Evolutionary conservation across 768 basidiomycete genomes (phyloP).

Genomic region (Cantharellus anzutake): DNA sequence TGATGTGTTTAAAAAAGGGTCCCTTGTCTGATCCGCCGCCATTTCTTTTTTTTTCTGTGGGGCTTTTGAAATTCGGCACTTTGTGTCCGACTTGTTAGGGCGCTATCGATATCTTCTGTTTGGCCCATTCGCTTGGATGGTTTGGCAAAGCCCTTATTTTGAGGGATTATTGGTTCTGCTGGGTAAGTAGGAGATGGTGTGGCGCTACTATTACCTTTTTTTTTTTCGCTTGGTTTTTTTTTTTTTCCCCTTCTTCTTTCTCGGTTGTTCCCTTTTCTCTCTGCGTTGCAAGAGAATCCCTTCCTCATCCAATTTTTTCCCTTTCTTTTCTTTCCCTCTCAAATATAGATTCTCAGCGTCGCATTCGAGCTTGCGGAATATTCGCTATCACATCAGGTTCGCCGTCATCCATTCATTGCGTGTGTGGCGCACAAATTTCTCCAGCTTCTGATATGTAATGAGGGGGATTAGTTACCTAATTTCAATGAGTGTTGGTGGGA

Average conservation of each 20-base stretch:
- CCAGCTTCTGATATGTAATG: no score
- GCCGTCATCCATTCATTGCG: background rate
- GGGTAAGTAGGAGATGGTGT: conserved; percentile 27
- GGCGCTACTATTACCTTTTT: no score
- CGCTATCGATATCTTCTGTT: conserved; percentile 70
- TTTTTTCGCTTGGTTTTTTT: conserved; percentile 3
- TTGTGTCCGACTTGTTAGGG: conserved; percentile 24
- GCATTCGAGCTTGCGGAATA: conserved; percentile 83
- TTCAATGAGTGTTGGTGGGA: conserved; percentile 94
- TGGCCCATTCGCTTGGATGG: conserved; percentile 76
- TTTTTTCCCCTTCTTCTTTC: background rate
- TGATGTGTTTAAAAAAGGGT: background rate
- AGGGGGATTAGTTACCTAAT: conserved; percentile 32
- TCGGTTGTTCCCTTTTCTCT: no score
- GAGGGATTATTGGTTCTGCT: conserved; percentile 88
- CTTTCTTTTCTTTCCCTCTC: background rate
- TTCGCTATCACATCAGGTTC: conserved; percentile 55
- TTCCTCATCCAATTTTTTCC: background rate
- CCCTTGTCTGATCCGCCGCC: no score
- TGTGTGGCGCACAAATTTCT: background rate
- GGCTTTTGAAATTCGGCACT: no score
- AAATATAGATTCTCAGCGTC: conserved; percentile 54
- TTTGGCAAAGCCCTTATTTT: conserved; percentile 82
- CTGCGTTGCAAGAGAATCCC: no score
- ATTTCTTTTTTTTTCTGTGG: background rate